Evolutionary conservation across 805 yeast species (phyloP), one percentile per base, ranked within the genome.

Genomic region (Candida ponderosae): DNA sequence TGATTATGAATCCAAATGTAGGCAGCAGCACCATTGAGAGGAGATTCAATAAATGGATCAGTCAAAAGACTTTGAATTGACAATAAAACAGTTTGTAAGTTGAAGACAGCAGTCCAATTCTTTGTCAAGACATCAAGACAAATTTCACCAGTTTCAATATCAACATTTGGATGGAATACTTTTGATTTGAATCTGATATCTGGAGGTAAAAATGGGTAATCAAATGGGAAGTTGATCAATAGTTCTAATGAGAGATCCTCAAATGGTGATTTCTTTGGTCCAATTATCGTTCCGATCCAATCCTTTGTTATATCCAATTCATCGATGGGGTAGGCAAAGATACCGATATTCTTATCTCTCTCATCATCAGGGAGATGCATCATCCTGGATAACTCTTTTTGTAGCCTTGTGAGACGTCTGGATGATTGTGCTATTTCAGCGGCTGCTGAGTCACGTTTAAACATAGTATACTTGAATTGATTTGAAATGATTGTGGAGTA

Each of bases 111-210:
- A 36, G 77, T 68, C 84, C 84, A 78, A 44, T 76, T 66, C 36
- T 76, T 81, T 51, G 77, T 76, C 53, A 78, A 62, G 37, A 78
- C 77, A 51, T 76, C 81, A 32, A 77, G 60, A 45, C 84, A 78
- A 41, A 78, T 79, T 43, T 74, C 69, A n/a, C 84, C 84, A 37
- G 70, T 60, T 65, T 72, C 70, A n/a, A n/a, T n/a, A 46, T 76
- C 80, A 42, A 77, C 74, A 50, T 78, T 77, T 20, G 84, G 84
- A 49, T 80, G 31, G 76, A 68, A 24, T n/a, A n/a, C n/a, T n/a
- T n/a, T n/a, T n/a, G n/a, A n/a, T n/a, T 65, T 66, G 50, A 78
- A 78, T 45, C 58, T 65, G 50, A 78, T 70, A 21, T 56, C 57
- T 19, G 84, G 84, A 4, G 84, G 76, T 4, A 63, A 53, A 50